Base-by-base conservation (phyloP, 2,329 filamentous ascomycete species). In the Thielaviopsis musarum region DNA sequence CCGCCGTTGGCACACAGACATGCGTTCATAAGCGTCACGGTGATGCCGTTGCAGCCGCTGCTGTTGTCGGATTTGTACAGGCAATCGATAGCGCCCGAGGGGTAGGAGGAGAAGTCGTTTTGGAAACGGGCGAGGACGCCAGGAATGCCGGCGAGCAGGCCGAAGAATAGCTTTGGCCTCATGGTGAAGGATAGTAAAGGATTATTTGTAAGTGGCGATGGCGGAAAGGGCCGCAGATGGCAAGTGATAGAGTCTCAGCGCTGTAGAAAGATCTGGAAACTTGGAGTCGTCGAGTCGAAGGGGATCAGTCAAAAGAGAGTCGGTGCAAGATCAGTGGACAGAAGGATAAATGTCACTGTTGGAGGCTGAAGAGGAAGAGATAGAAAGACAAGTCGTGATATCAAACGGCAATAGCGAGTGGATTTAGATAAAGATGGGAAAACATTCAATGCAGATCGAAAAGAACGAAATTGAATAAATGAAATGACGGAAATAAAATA, bases 1-100 rank as follows among this genome's bases (percentile, higher is more conserved):
- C 74, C 74, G 34, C 70, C 68, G 62, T 80, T 78, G 62, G 66
- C 66, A 65, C 78, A 81, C 1, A 80, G 69, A 58, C 78, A 81
- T 1, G 65, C 57, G 64, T 80, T 80, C 62, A 78, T 68, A 30
- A 71, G 67, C 0, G 64, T 52, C 2, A 70, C 69, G 0, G 71
- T 71, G 21, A 65, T 65, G 19, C 73, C 73, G 5, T 68, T 67
- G 67, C 78, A 81, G 4, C 66, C 64, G 17, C 72, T 73, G 21
- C 61, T 34, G 54, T 69, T 65, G 30, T 75, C 71, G 4, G 76
- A 69, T 17, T 69, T 54, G 63, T 71, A 66, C 1, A 80, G 68
- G 61, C 78, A 81, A 7, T 65, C 6, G 59, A 75, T 65, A 7
- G 69, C 56, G 52, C 63, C 64, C 5, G 59, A n/a, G 7, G 69